A percentile compares a stretch with the other conserved stretches of the same genome.
These are phyloP conservation scores for Colletotrichum coccodes DNA, from an alignment of 2,329 filamentous ascomycete species.

Conservation along the genomic window DNA sequence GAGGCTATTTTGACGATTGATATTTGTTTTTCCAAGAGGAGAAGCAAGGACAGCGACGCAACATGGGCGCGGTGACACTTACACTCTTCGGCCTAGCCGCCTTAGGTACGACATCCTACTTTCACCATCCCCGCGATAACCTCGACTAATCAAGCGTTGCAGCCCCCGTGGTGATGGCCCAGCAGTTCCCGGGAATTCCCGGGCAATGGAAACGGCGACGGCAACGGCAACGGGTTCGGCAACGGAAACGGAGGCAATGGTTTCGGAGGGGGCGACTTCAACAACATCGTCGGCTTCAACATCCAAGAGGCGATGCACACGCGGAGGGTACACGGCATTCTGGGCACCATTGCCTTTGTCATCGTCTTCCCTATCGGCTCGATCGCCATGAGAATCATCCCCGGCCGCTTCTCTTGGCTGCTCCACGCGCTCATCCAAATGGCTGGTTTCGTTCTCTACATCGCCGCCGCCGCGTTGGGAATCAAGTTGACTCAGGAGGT, in stretches of 20 bases:
- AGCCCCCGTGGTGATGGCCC: slow-evolving; percentile 17
- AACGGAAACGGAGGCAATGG: slow-evolving; percentile 22
- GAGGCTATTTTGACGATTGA: background rate
- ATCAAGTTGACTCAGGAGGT: slow-evolving; percentile 50
- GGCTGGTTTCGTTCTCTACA: slow-evolving; percentile 47
- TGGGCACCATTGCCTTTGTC: slow-evolving; percentile 53
- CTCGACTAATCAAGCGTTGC: background rate
- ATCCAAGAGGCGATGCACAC: slow-evolving; percentile 40
- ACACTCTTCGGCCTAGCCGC: slow-evolving; percentile 14
- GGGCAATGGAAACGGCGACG: slow-evolving; percentile 18
- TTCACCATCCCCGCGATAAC: too few relatives aligned
- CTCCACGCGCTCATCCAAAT: slow-evolving; percentile 52
- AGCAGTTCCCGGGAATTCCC: slow-evolving; percentile 26
- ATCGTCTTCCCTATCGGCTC: slow-evolving; percentile 56
- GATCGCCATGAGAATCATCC: slow-evolving; percentile 51
- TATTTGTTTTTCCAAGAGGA: background rate
- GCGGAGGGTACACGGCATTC: slow-evolving; percentile 51
- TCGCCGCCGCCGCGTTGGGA: slow-evolving; percentile 53
- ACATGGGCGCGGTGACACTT: slow-evolving; percentile 10
- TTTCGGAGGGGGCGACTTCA: slow-evolving; percentile 27
- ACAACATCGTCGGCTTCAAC: slow-evolving; percentile 39
- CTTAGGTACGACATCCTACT: background rate
- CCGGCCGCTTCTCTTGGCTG: slow-evolving; percentile 47
- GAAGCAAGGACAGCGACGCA: background rate
- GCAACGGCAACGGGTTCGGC: slow-evolving; percentile 19